phyloP scores from a whole-genome alignment of 257 asterid genomes.

The Leptodermis oblonga region DNA sequence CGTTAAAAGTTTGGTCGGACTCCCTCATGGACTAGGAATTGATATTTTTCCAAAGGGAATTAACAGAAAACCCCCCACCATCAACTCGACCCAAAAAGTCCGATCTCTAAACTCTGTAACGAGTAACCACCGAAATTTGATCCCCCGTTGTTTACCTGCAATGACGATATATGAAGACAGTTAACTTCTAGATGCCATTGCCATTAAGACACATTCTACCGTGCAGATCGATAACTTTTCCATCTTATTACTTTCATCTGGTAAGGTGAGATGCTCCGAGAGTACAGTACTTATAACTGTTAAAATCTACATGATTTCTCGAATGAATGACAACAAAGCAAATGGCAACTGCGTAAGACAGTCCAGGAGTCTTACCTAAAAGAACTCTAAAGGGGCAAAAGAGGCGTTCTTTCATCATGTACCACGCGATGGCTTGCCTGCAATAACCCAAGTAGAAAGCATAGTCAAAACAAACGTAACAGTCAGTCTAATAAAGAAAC shows the following conservation, averaged over 20 bases:
- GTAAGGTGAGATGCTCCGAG: neutral
- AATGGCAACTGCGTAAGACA: neutral
- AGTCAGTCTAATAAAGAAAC: neutral
- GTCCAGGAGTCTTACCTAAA: constrained; percentile 11
- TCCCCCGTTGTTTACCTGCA: constrained; percentile 14
- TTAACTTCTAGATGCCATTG: neutral
- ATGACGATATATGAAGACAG: neutral
- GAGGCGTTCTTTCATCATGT: constrained; percentile 71
- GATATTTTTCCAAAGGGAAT: constrained; percentile 10
- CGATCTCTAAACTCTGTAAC: constrained; percentile 7
- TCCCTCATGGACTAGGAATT: neutral
- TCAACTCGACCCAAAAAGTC: constrained; percentile 9
- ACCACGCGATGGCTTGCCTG: constrained; percentile 73
- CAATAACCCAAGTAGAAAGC: constrained; percentile 19
- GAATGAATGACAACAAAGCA: neutral
- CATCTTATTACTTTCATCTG: neutral
- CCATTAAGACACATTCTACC: neutral
- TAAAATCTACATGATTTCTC: neutral
- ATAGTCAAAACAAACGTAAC: neutral
- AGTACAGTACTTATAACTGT: neutral
- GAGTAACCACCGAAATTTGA: constrained; percentile 7
- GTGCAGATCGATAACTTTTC: neutral
- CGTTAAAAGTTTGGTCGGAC: constrained; percentile 2
- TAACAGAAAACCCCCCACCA: constrained; percentile 8
- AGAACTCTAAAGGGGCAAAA: constrained; percentile 46